Conservation (phyloP, 768 basidiomycete species). For the Dendrothele bispora region DNA sequence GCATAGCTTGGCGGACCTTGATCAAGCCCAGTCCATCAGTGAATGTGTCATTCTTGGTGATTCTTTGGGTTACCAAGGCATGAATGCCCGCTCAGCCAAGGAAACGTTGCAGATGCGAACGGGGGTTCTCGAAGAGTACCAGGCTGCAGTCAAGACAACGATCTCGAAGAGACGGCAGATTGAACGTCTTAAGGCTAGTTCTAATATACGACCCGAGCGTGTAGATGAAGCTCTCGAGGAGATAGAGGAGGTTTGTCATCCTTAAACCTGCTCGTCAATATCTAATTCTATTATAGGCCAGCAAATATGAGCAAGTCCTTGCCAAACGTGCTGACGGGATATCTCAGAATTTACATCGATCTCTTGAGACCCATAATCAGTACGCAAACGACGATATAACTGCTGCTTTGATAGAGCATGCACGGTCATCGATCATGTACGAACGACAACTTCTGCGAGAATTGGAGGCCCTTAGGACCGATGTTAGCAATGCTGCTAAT, state of each 20-base stretch:
- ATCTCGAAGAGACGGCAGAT: slow-evolving; percentile 93
- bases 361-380: slow-evolving; percentile 81
- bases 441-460: slow-evolving; percentile 88
- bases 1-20: slow-evolving; percentile 86
- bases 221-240: slow-evolving; percentile 93
- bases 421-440: slow-evolving; percentile 87
- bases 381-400: slow-evolving; percentile 91
- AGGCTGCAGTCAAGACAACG: slow-evolving; percentile 87
- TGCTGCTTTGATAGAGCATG: slow-evolving; percentile 88
- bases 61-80: slow-evolving; percentile 91
- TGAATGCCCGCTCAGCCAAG: slow-evolving; percentile 96
- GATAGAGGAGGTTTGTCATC: slow-evolving; percentile 74
- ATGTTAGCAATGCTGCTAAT: slow-evolving; percentile 68
- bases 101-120: slow-evolving; percentile 91
- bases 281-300: slow-evolving; percentile 56
- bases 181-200: slow-evolving; percentile 83
- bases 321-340: slow-evolving; percentile 89
- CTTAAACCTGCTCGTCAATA: not conserved
- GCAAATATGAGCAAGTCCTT: slow-evolving; percentile 84
- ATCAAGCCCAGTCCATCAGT: slow-evolving; percentile 88
- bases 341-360: slow-evolving; percentile 88
- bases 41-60: slow-evolving; percentile 97
- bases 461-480: slow-evolving; percentile 78
- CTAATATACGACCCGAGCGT: slow-evolving; percentile 80
- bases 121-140: slow-evolving; percentile 90